Base-by-base conservation (phyloP, 305 asterid genomes). In the Stenogyne calaminthoides region DNA sequence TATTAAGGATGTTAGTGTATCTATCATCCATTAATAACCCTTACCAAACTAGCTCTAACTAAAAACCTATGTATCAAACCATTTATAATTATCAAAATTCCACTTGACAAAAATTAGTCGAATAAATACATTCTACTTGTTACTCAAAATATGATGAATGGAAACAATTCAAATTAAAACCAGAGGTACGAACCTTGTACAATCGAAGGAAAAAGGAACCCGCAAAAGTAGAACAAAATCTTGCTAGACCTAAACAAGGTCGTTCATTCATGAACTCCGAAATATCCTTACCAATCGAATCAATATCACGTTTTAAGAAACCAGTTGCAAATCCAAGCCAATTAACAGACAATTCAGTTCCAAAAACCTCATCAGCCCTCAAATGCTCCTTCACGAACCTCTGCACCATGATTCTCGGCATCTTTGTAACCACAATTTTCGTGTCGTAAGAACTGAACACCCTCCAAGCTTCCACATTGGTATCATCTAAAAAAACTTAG, bases 401-500 rank as follows among this genome's bases (percentile, higher is more conserved):
- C 79, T 93, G 94, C 66, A 88, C 94, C 94, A 93, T 87, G 29
- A 93, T 49, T 76, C 90, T 84, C 0, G 98, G 98, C 84, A 84
- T 88, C 71, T 80, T 88, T 0, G 91, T 87, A 82, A 91, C 90
- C 62, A 91, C 96, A 6, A 91, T 80, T 6, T 95, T 76, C 79
- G 75, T 84, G 25, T 83, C 81, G 19, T 34, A 67, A 0, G 83
- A 77, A 22, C 87, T 75, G 27, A 93, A 93, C 2, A 76, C 84
- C n/a, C 80, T 80, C 96, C 96, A 93, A 7, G 83, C 87, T 47
- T 83, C 82, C 87, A 88, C 76, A 4, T 93, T 64, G 32, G 81
- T 55, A 44, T 93, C 97, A 52, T 93, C 97, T 16, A 79, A 71
- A 64, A 89, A 67, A 93, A 93, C 78, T 89, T 93, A 0, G 97